phyloP scores from a whole-genome alignment of 176 grass and related monocot species.

The Triticum dicoccoides region DNA sequence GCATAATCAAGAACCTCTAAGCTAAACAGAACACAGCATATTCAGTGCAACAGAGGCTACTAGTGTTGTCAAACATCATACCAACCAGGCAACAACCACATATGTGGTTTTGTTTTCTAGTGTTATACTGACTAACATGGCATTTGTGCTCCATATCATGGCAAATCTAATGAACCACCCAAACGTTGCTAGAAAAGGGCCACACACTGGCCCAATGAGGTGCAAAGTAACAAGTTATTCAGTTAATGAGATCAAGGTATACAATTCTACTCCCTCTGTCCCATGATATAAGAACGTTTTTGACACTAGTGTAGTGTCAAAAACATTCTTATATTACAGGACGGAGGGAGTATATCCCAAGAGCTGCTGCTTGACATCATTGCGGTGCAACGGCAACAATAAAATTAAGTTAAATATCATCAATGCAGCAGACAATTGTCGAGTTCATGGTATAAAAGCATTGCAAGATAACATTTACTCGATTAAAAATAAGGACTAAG shows the following conservation, averaged over 20 bases:
- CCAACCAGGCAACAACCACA: not conserved
- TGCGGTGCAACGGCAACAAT: not conserved
- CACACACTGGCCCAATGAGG: not conserved
- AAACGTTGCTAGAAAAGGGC: not conserved
- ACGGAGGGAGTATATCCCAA: too few species aligned
- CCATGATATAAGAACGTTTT: too few species aligned
- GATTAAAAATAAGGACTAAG: not conserved
- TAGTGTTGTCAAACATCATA: not conserved
- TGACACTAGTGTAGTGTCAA: too few species aligned
- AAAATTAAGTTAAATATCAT: not conserved
- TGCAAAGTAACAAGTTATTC: not conserved
- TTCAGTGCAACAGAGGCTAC: not conserved
- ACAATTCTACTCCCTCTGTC: not conserved
- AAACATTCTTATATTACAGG: too few species aligned
- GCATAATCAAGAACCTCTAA: not conserved
- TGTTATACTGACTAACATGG: not conserved
- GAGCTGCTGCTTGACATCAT: not conserved
- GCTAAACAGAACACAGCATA: conserved; percentile 3
- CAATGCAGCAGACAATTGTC: not conserved
- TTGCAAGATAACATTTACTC: not conserved
- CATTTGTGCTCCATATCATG: not conserved
- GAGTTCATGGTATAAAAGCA: not conserved
- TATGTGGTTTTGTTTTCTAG: not conserved
- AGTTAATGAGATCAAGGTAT: not conserved
- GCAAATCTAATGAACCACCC: not conserved